Evolutionary conservation across 345 rosid species (phyloP), one percentile per base, ranked within the genome.

Genomic region (Mercurialis annua): DNA sequence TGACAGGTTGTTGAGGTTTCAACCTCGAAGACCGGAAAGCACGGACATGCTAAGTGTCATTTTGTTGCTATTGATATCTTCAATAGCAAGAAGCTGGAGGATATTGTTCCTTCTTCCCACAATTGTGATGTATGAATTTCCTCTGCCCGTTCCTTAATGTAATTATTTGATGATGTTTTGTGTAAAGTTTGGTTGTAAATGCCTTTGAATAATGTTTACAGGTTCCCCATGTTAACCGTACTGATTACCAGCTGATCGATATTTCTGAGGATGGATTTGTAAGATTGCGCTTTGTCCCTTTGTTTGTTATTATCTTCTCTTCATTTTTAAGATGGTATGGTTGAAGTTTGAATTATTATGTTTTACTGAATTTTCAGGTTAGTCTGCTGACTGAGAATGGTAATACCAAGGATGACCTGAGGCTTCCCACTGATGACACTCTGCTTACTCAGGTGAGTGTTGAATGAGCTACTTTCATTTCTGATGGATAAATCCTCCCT

Each of bases 91-190:
- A 76, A 70, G 53, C 75, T 76, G 10, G 79, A 76, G 24, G 79
- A 76, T 71, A 76, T 76, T 55, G 79, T 76, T 62, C 79, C 79
- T 26, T 76, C 79, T 23, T 76, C 75, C 60, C 79, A 76, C 66
- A 76, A 76, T 20, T 76, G 79, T 71, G 79, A 76, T 76, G 79
- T 76, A 75, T 36, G 64, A 7, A 18, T 3, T 29, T 46, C n/a
- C n/a, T n/a, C n/a, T n/a, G n/a, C n/a, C n/a, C 16, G 6, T 14
- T 11, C 17, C 10, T 33, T 31, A 23, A 6, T 10, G 29, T 21
- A 14, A 2, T 24, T 26, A 15, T 20, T 26, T 18, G 16, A 8
- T 5, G 6, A 21, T 51, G 0, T 16, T 26, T 27, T 36, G 6
- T 38, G 1, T 23, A 0, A n/a, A n/a, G 5, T 33, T 46, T 6